Conservation (phyloP, 352 stramenopile species). For the Phytophthora podocarpi region DNA sequence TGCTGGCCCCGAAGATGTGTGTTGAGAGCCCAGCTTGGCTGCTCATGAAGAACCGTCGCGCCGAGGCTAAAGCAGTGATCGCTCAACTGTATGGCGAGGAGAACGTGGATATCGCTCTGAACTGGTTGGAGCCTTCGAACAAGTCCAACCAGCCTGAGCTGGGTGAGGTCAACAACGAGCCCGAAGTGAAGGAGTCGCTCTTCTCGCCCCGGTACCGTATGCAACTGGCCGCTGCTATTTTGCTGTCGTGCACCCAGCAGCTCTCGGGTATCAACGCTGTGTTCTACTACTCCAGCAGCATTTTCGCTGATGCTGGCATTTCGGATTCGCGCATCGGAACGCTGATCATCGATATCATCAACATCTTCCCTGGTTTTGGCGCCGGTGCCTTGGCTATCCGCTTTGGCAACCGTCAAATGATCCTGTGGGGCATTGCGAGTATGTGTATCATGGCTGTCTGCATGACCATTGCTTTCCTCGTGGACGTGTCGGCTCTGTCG, state of each 20-base stretch:
- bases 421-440: slow-evolving; percentile 42
- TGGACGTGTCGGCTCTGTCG: slow-evolving; percentile 39
- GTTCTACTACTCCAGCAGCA: slow-evolving; percentile 32
- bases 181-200: slow-evolving; percentile 20
- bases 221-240: slow-evolving; percentile 37
- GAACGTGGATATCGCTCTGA: slow-evolving; percentile 16
- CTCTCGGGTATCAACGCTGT: slow-evolving; percentile 56
- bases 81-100: slow-evolving; percentile 25
- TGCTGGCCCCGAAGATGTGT: slow-evolving; percentile 29
- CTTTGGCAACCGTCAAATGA: slow-evolving; percentile 61
- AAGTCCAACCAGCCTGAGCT: slow-evolving; percentile 8
- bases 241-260: slow-evolving; percentile 45
- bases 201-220: slow-evolving; percentile 34
- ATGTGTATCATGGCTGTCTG: slow-evolving; percentile 58
- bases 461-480: slow-evolving; percentile 54
- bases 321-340: slow-evolving; percentile 24
- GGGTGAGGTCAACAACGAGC: no score
- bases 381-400: slow-evolving; percentile 38
- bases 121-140: slow-evolving; percentile 16
- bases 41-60: slow-evolving; percentile 16
- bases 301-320: slow-evolving; percentile 27
- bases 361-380: slow-evolving; percentile 33
- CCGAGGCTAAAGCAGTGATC: slow-evolving; percentile 26
- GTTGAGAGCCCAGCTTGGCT: slow-evolving; percentile 27
- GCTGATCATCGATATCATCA: slow-evolving; percentile 31